A percentile compares a stretch with the other conserved stretches of the same genome.
These are phyloP conservation scores for Solanum hybrid DNA, from an alignment of 305 asterid genomes.

Conservation along the genomic window DNA sequence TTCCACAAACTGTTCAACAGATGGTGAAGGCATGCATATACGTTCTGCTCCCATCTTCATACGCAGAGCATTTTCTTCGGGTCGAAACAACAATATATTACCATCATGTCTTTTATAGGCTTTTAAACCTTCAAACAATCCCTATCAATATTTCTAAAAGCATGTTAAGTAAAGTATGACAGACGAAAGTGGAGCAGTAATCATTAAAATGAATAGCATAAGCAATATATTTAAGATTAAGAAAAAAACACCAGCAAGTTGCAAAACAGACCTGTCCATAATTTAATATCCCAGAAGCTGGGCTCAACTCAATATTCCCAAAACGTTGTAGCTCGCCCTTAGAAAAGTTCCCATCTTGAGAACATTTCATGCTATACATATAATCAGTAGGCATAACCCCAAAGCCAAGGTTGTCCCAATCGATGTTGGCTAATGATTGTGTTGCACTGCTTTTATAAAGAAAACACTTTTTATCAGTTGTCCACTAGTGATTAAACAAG, in stretches of 20 bases:
- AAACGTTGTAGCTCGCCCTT: constrained; percentile 74
- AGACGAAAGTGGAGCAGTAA: not conserved
- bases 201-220: not conserved
- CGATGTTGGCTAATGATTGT: constrained; percentile 48
- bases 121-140: constrained; percentile 87
- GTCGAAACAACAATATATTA: constrained; percentile 74
- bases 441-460: constrained; percentile 33
- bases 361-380: constrained; percentile 80
- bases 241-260: not conserved
- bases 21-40: constrained; percentile 96
- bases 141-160: constrained; percentile 28
- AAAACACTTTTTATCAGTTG: not conserved
- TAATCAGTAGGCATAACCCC: constrained; percentile 72
- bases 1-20: constrained; percentile 76
- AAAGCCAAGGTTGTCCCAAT: constrained; percentile 91
- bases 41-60: constrained; percentile 83
- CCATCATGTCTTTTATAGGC: constrained; percentile 81
- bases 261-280: constrained; percentile 74
- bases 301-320: constrained; percentile 94
- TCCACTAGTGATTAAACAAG: not conserved
- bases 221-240: not conserved
- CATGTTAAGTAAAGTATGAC: not conserved
- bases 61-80: constrained; percentile 71
- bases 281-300: constrained; percentile 83
- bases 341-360: constrained; percentile 53